These are phyloP conservation scores for Apiospora marii DNA, from an alignment of 2,329 filamentous ascomycete genomes.

Conservation along the genomic window DNA sequence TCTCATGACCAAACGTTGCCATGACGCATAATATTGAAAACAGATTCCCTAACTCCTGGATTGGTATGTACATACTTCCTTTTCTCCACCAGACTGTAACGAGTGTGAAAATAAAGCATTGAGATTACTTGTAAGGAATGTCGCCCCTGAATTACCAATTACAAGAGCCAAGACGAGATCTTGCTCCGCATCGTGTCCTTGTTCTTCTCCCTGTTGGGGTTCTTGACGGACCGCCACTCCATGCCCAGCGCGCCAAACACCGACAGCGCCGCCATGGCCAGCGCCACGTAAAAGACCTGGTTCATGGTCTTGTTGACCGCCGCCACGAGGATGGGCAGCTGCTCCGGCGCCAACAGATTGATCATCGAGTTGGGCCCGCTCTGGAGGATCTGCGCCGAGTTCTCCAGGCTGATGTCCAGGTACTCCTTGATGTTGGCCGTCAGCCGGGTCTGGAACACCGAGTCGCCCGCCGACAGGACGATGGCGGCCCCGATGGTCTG, in stretches of 20 bases:
- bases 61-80: not conserved
- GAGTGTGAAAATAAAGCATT: too few species aligned
- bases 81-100: not conserved
- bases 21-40: not conserved
- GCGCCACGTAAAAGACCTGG: slow-evolving; percentile 26
- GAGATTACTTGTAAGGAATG: not conserved
- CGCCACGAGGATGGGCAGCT: slow-evolving; percentile 17
- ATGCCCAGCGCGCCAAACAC: slow-evolving; percentile 25
- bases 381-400: slow-evolving; percentile 22
- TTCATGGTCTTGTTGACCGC: slow-evolving; percentile 24
- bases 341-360: not conserved
- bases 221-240: slow-evolving; percentile 25
- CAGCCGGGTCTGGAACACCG: slow-evolving; percentile 66
- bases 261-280: slow-evolving; percentile 25
- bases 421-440: slow-evolving; percentile 24
- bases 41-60: not conserved
- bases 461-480: slow-evolving; percentile 70
- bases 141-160: too few species aligned
- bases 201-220: not conserved
- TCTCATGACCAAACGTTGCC: too few species aligned
- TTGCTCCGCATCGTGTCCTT: not conserved
- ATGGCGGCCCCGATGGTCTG: slow-evolving; percentile 72
- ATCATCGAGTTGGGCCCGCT: slow-evolving; percentile 10
- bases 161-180: not conserved
- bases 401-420: slow-evolving; percentile 23